A percentile compares a stretch with the other conserved stretches of the same genome.
These are phyloP conservation scores for Colletotrichum falcatum DNA, from an alignment of 2,329 filamentous ascomycete genomes.

Conservation along the genomic window DNA sequence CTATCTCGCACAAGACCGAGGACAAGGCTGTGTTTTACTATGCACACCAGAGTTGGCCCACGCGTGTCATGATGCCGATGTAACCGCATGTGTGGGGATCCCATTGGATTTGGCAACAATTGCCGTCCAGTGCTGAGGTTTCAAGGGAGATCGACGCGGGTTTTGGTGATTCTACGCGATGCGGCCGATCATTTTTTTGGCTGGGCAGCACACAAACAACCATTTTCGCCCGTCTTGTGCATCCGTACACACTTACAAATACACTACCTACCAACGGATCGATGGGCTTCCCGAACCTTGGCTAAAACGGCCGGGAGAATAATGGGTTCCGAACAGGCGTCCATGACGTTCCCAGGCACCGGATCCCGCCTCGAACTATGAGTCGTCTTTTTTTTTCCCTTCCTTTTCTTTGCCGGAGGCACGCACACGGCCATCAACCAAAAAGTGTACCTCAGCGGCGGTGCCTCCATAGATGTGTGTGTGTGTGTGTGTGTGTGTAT, in stretches of 20 bases:
- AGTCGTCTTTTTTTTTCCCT: neutral
- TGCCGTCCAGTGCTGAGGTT: neutral
- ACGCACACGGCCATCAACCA: no score
- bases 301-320: neutral
- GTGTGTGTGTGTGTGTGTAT: no score
- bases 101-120: neutral
- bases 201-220: neutral
- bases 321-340: neutral
- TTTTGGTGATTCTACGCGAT: neutral
- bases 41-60: neutral
- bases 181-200: neutral
- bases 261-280: neutral
- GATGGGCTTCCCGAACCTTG: neutral
- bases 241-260: no score
- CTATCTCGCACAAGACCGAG: neutral
- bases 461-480: no score
- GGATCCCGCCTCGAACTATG: neutral
- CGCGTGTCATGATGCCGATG: slow-evolving; percentile 11
- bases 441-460: no score
- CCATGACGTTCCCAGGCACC: no score
- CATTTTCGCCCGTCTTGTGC: neutral
- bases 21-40: neutral
- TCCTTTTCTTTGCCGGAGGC: neutral
- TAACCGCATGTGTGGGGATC: neutral
- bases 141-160: slow-evolving; percentile 8